These are phyloP conservation scores for Spinellus fusiger DNA, from an alignment of 192 early-diverging fungal genomes.

Conservation along the genomic window DNA sequence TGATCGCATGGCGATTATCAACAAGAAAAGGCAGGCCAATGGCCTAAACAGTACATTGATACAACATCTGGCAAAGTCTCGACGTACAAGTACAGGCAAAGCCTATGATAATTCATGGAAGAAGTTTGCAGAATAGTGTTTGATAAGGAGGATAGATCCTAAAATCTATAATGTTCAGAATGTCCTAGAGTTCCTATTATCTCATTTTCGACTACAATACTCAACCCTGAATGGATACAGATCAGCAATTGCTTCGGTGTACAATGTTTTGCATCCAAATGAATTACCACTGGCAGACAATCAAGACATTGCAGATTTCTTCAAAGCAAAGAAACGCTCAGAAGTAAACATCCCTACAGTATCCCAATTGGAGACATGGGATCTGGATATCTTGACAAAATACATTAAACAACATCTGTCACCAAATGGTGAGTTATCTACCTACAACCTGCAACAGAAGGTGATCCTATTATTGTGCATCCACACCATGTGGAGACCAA, in stretches of 20 bases:
- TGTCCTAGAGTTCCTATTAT: background rate
- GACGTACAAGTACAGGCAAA: too few species aligned
- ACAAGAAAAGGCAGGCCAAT: background rate
- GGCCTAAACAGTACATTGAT: background rate
- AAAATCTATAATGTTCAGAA: background rate
- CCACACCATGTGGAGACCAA: conserved; percentile 1
- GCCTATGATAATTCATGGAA: background rate
- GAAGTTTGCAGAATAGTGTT: background rate
- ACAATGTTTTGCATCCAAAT: background rate
- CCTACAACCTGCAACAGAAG: background rate
- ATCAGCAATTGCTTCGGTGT: background rate
- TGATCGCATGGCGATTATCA: conserved; percentile 7
- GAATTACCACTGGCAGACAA: background rate
- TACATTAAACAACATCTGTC: background rate
- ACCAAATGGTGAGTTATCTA: background rate
- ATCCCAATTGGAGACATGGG: background rate
- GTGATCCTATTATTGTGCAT: background rate
- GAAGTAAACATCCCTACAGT: background rate
- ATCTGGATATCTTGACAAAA: background rate
- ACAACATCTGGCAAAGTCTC: background rate
- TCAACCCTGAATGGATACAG: background rate
- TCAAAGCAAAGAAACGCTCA: background rate
- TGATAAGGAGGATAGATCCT: background rate
- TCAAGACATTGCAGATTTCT: background rate
- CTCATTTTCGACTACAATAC: background rate